Evolutionary conservation across 768 basidiomycete genomes (phyloP).

Genomic region (Auricularia sp.): DNA sequence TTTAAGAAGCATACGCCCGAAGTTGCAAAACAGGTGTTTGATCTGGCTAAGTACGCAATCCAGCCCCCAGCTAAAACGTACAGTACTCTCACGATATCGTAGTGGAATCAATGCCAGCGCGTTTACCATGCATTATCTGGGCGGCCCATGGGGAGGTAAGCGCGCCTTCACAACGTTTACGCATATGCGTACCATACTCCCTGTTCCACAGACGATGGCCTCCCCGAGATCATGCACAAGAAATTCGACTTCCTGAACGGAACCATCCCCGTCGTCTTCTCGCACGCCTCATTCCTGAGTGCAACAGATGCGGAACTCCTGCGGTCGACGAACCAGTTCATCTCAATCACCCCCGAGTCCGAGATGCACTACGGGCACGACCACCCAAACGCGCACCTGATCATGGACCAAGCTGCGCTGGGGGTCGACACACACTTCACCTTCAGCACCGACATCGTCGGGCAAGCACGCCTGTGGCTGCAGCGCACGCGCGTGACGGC

Average conservation of each 20-base stretch:
- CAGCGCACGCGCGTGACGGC: background rate
- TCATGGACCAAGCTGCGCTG: background rate
- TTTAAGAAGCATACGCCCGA: too few species aligned
- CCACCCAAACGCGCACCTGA: background rate
- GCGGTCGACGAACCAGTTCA: background rate
- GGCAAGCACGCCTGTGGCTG: background rate
- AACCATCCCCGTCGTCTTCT: background rate
- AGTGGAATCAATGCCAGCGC: background rate
- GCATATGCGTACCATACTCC: background rate
- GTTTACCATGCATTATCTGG: background rate
- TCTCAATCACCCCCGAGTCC: background rate
- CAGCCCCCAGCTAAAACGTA: too few species aligned
- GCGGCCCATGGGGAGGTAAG: background rate
- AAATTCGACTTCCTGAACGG: background rate
- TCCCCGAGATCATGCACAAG: background rate
- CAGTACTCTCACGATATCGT: too few species aligned
- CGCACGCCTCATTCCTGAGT: background rate
- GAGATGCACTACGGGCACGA: background rate
- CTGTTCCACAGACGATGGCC: background rate
- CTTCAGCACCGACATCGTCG: background rate
- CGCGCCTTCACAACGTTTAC: background rate
- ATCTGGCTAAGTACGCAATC: too few species aligned
- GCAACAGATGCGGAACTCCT: background rate
- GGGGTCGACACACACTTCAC: background rate
- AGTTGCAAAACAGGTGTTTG: too few species aligned